phyloP scores from a whole-genome alignment of 1,139 yeast genomes.

The Hyphopichia khmerensis region DNA sequence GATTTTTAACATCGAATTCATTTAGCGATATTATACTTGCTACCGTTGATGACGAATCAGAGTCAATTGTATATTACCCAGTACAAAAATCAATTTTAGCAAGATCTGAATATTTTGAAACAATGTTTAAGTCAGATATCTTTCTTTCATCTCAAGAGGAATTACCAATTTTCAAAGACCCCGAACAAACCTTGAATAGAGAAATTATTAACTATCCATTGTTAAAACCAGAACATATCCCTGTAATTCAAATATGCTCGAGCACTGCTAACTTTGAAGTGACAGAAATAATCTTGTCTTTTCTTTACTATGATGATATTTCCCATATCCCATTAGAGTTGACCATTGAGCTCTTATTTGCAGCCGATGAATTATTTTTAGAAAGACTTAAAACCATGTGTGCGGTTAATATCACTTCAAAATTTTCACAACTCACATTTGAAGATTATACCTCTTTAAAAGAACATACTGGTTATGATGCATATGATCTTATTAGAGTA shows the following conservation, averaged over 20 bases:
- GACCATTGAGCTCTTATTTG: constrained; percentile 55
- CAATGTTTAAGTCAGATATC: constrained; percentile 57
- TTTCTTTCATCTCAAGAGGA: constrained; percentile 21
- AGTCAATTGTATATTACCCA: constrained; percentile 48
- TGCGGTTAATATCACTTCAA: constrained; percentile 56
- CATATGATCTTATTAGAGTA: constrained; percentile 58
- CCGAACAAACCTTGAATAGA: constrained; percentile 4
- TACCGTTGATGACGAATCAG: constrained; percentile 29
- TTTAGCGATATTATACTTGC: constrained; percentile 52
- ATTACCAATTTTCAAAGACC: constrained; percentile 14
- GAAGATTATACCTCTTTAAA: constrained; percentile 20
- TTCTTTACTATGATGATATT: constrained; percentile 61
- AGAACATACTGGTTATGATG: constrained; percentile 28
- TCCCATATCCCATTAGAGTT: constrained; percentile 44
- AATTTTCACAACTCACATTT: constrained; percentile 18
- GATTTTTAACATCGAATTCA: constrained; percentile 23
- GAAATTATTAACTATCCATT: constrained; percentile 22
- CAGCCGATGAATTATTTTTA: constrained; percentile 62
- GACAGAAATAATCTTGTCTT: constrained; percentile 55
- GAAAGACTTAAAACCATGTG: constrained; percentile 68
- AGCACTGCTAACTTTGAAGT: constrained; percentile 31
- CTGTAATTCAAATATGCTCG: constrained; percentile 28
- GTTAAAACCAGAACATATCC: constrained; percentile 21
- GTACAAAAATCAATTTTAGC: constrained; percentile 61
- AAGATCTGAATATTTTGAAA: constrained; percentile 63